phyloP scores from a whole-genome alignment of 192 early-diverging fungal species.

The Diversispora epigaea region DNA sequence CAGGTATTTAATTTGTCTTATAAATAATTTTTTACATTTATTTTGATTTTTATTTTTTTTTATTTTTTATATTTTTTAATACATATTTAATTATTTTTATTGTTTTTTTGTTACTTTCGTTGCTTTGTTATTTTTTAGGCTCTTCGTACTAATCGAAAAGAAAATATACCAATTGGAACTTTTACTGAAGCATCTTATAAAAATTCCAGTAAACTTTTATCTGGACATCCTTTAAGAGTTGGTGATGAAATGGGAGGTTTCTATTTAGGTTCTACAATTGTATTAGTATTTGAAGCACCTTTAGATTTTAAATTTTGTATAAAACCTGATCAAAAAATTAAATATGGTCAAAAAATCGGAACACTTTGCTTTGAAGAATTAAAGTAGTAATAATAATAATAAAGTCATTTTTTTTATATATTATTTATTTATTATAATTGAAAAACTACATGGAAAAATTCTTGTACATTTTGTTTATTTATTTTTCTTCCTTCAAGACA shows the following conservation, averaged over 20 bases:
- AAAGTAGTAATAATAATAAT: not conserved
- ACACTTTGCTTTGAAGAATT: not conserved
- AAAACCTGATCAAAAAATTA: conserved; percentile 69
- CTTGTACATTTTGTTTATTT: too few species aligned
- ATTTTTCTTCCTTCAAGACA: not conserved
- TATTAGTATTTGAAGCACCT: conserved; percentile 96
- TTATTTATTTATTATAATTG: not conserved
- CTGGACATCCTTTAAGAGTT: conserved; percentile 64
- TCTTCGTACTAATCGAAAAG: conserved; percentile 65
- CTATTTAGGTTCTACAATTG: conserved; percentile 90
- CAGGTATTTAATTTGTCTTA: conserved; percentile 47
- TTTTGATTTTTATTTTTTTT: too few species aligned
- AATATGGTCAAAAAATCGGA: conserved; percentile 83
- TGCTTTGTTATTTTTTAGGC: conserved; percentile 35
- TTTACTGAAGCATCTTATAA: conserved; percentile 74
- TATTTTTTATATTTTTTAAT: too few species aligned
- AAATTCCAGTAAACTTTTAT: conserved; percentile 57
- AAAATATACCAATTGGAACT: conserved; percentile 64
- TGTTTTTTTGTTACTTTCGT: not conserved
- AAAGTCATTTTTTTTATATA: not conserved
- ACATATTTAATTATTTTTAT: too few species aligned
- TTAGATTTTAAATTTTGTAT: conserved; percentile 74
- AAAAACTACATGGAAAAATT: too few species aligned
- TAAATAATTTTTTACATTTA: too few species aligned
- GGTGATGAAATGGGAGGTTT: conserved; percentile 97